phyloP scores from a whole-genome alignment of 495 filamentous ascomycete species.

The Daldinia bambusicola region DNA sequence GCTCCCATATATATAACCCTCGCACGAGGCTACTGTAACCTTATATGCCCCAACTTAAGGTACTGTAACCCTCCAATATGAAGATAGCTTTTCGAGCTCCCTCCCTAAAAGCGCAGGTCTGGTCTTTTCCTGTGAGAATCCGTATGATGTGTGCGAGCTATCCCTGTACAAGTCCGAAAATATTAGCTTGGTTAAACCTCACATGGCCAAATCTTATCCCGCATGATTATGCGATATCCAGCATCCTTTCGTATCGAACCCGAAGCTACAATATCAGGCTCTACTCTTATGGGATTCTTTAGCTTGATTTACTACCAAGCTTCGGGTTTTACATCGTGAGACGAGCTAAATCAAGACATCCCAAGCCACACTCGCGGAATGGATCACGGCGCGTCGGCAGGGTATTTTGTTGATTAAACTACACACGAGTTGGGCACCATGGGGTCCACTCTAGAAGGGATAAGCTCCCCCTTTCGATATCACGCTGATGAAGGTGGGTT shows the following conservation, averaged over 20 bases:
- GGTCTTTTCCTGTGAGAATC: slow-evolving; percentile 1
- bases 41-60: slow-evolving; percentile 39
- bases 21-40: slow-evolving; percentile 19
- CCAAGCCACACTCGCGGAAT: slow-evolving; percentile 30
- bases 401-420: slow-evolving; percentile 22
- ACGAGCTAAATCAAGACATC: slow-evolving; percentile 33
- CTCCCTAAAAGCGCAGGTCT: slow-evolving; percentile 10
- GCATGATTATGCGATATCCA: slow-evolving; percentile 24
- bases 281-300: slow-evolving; percentile 12
- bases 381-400: slow-evolving; percentile 8
- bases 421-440: slow-evolving; percentile 18
- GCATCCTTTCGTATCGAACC: slow-evolving; percentile 14
- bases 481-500: slow-evolving; percentile 19
- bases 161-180: slow-evolving; percentile 4
- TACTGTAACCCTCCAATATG: slow-evolving; percentile 24
- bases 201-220: slow-evolving; percentile 36
- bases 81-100: slow-evolving; percentile 2
- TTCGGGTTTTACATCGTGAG: slow-evolving; percentile 31
- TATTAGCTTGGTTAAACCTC: slow-evolving; percentile 13
- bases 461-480: slow-evolving; percentile 5
- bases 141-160: slow-evolving; percentile 4
- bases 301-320: background rate
- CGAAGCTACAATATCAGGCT: slow-evolving; percentile 11
- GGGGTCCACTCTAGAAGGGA: slow-evolving; percentile 20
- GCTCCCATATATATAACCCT: slow-evolving; percentile 14